phyloP scores from a whole-genome alignment of 2,329 filamentous ascomycete species.

The Blumeriella jaapii region DNA sequence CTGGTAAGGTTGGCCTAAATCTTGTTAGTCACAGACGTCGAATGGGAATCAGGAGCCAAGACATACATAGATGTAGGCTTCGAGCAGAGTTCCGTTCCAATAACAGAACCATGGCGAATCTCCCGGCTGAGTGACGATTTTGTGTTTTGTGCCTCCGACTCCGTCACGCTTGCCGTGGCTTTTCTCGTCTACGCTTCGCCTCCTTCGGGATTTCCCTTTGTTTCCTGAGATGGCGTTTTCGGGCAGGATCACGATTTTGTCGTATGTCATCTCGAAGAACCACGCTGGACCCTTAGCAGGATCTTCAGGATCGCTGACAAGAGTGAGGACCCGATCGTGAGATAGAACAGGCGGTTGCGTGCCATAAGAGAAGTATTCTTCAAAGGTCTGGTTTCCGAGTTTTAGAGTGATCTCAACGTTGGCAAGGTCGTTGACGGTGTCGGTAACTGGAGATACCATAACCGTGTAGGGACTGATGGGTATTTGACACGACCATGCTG shows the following conservation, averaged over 20 bases:
- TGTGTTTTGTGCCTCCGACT: too few species aligned
- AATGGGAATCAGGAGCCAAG: not conserved
- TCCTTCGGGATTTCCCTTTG: too few species aligned
- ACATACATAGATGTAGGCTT: slow-evolving; percentile 52
- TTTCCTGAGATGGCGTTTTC: too few species aligned
- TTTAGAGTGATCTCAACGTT: slow-evolving; percentile 26
- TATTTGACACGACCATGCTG: slow-evolving; percentile 54
- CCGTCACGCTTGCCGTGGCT: too few species aligned
- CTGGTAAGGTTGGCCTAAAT: slow-evolving; percentile 27
- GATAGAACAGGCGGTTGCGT: slow-evolving; percentile 44
- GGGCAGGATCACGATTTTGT: slow-evolving; percentile 49
- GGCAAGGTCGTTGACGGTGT: slow-evolving; percentile 16
- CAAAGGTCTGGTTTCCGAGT: slow-evolving; percentile 30
- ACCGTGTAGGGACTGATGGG: slow-evolving; percentile 20
- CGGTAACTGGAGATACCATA: slow-evolving; percentile 10
- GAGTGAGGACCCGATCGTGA: slow-evolving; percentile 35
- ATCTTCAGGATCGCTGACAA: slow-evolving; percentile 46
- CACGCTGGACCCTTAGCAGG: slow-evolving; percentile 46
- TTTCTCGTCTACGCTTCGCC: too few species aligned
- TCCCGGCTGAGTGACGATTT: slow-evolving; percentile 35
- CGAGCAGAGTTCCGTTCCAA: slow-evolving; percentile 56
- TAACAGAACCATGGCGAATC: slow-evolving; percentile 58
- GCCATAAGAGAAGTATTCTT: slow-evolving; percentile 42
- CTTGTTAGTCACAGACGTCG: not conserved
- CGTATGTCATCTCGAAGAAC: slow-evolving; percentile 50